These are phyloP conservation scores for Sugiyamaella mastotermitis DNA, from an alignment of 805 yeast genomes.

Conservation along the genomic window DNA sequence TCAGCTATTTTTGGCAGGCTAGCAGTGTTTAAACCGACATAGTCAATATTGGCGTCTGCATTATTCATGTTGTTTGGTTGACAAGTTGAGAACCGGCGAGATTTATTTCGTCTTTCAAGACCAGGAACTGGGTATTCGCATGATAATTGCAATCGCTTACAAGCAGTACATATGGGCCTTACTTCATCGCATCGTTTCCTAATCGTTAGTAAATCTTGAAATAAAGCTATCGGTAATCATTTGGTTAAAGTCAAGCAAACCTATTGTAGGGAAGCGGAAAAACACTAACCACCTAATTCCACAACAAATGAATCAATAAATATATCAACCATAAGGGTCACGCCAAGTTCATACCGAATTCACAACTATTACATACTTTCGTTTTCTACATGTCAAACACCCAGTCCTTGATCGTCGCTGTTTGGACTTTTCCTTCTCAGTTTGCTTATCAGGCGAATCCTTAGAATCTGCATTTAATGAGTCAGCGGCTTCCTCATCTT, in stretches of 20 bases:
- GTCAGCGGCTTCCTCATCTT: too few relatives aligned
- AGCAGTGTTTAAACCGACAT: too few relatives aligned
- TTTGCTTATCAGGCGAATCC: too few relatives aligned
- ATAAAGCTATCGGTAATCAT: neutral
- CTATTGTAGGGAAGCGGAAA: too few relatives aligned
- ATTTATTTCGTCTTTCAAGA: conserved; percentile 42
- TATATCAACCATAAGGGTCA: too few relatives aligned
- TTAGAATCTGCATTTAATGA: too few relatives aligned
- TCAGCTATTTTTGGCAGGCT: too few relatives aligned
- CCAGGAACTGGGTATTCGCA: conserved; percentile 78
- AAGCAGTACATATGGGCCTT: conserved; percentile 61
- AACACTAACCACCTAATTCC: too few relatives aligned
- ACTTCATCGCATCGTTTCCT: conserved; percentile 67
- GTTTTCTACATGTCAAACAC: conserved; percentile 67
- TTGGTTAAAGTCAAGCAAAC: neutral
- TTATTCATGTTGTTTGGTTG: neutral
- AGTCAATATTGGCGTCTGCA: too few relatives aligned
- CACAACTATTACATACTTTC: conserved; percentile 50
- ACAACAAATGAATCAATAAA: neutral
- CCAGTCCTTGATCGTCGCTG: conserved; percentile 38
- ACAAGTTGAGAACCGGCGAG: conserved; percentile 5
- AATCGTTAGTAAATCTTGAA: neutral
- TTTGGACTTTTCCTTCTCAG: too few relatives aligned
- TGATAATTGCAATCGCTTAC: conserved; percentile 53
- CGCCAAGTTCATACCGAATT: too few relatives aligned